Conservation (phyloP, 2,329 filamentous ascomycete genomes). For the Alternaria hordeiaustralica region DNA sequence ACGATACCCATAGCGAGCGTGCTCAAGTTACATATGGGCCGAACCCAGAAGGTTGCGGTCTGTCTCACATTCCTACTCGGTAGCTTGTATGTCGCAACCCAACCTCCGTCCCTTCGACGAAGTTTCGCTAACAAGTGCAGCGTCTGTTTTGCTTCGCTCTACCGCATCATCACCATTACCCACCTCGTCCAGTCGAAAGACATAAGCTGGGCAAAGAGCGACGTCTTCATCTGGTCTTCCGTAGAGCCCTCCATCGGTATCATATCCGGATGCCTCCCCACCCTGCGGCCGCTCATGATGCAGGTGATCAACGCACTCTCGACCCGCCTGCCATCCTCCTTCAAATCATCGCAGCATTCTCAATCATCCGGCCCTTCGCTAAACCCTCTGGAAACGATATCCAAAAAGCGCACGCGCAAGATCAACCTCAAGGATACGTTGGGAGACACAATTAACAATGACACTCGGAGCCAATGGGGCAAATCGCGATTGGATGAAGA, state of each 20-base stretch:
- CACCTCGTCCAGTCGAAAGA: constrained; percentile 25
- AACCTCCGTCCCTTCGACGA: too few relatives aligned
- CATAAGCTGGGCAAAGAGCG: constrained; percentile 36
- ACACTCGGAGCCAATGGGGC: constrained; percentile 12
- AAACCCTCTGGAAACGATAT: constrained; percentile 28
- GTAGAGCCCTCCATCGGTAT: constrained; percentile 37
- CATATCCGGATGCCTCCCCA: constrained; percentile 34
- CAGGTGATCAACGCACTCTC: constrained; percentile 16
- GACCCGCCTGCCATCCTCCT: constrained; percentile 15
- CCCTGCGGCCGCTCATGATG: constrained; percentile 28
- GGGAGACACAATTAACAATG: constrained; percentile 9
- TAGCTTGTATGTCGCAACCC: constrained; percentile 21
- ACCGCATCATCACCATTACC: constrained; percentile 33
- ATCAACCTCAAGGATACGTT: constrained; percentile 21
- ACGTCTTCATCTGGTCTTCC: constrained; percentile 38
- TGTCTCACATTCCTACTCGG: constrained; percentile 32
- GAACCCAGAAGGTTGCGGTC: constrained; percentile 32
- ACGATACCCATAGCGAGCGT: constrained; percentile 13
- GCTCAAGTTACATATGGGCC: constrained; percentile 22
- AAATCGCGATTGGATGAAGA: constrained; percentile 28
- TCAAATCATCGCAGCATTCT: constrained; percentile 12
- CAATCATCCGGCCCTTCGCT: constrained; percentile 11
- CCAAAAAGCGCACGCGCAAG: constrained; percentile 30
- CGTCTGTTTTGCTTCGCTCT: constrained; percentile 32
- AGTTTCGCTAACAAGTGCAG: constrained; percentile 1